These are phyloP conservation scores for Cordyceps javanica DNA, from an alignment of 2,329 filamentous ascomycete genomes.

Conservation along the genomic window DNA sequence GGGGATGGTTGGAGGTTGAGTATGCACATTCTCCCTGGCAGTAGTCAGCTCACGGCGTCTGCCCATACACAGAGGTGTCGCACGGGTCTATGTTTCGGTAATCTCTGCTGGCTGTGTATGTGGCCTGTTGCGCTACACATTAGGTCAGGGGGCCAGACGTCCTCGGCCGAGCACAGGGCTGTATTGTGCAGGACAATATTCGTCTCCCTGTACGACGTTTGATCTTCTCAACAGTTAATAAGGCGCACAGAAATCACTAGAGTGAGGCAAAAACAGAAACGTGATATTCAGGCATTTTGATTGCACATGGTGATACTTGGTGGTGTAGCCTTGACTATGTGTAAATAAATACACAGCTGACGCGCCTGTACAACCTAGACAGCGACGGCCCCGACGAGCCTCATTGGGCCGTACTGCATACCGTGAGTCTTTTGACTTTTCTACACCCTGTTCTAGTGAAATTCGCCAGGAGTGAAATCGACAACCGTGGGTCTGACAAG, in stretches of 20 bases:
- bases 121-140: not conserved
- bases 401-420: not conserved
- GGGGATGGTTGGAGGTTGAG: too few species aligned
- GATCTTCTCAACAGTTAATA: too few species aligned
- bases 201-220: too few species aligned
- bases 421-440: not conserved
- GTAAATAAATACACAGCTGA: not conserved
- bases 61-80: too few species aligned
- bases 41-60: not conserved
- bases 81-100: not conserved
- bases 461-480: constrained; percentile 50
- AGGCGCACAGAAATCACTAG: not conserved
- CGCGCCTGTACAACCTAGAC: not conserved
- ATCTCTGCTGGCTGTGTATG: not conserved
- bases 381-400: not conserved
- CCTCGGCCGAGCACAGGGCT: not conserved
- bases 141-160: not conserved
- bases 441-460: constrained; percentile 21
- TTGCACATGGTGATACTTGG: not conserved
- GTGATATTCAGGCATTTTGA: not conserved
- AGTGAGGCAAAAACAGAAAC: not conserved
- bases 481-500: constrained; percentile 49
- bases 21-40: not conserved
- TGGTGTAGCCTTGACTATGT: not conserved
- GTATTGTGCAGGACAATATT: not conserved